phyloP scores from a whole-genome alignment of 768 basidiomycete species.

The Kwoniella heveanensis region DNA sequence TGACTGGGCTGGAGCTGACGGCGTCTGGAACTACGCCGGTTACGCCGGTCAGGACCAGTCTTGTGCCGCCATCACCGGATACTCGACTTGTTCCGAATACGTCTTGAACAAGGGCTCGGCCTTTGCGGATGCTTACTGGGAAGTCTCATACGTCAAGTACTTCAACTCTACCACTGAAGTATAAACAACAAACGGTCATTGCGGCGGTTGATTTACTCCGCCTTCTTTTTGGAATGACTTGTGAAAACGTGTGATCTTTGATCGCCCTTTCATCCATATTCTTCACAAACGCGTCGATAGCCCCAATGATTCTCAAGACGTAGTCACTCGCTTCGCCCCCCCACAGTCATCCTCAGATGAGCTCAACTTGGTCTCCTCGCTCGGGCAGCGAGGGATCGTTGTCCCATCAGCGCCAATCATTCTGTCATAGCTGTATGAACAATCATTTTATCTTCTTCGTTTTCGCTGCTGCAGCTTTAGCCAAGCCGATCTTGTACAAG shows the following conservation, averaged over 20 bases:
- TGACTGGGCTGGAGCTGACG: conserved; percentile 75
- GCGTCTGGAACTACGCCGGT: conserved; percentile 75
- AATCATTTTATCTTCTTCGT: neutral
- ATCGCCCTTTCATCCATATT: conserved; percentile 2
- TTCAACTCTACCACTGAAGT: conserved; percentile 53
- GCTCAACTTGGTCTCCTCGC: neutral
- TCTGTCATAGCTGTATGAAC: neutral
- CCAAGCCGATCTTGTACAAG: neutral
- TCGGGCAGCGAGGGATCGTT: neutral
- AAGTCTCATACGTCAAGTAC: conserved; percentile 55
- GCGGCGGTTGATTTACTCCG: too few species aligned
- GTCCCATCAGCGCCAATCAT: neutral
- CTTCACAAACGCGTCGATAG: neutral
- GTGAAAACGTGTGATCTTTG: neutral
- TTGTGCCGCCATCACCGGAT: conserved; percentile 80
- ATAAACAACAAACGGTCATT: conserved; percentile 25
- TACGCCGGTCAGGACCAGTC: conserved; percentile 79
- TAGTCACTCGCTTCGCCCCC: neutral
- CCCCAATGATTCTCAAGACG: neutral
- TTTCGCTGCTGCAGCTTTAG: neutral
- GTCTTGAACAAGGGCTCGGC: conserved; percentile 67
- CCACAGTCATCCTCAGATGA: neutral
- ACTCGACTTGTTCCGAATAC: conserved; percentile 76
- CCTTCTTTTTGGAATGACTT: neutral
- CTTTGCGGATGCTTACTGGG: conserved; percentile 54